phyloP scores from a whole-genome alignment of 768 basidiomycete genomes.

The Russula lepida region DNA sequence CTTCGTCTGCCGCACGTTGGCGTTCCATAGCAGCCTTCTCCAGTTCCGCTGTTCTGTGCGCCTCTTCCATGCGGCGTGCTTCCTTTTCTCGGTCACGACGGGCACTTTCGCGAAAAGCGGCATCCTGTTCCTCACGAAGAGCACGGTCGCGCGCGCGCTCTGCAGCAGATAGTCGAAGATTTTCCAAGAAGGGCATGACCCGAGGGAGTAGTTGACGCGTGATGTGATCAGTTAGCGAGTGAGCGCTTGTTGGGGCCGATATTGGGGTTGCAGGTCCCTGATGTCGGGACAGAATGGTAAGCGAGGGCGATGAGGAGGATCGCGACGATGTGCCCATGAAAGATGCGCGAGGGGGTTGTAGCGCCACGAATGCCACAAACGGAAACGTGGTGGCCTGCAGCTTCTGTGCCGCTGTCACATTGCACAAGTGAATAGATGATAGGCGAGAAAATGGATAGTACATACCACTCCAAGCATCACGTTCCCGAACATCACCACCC shows the following conservation, averaged over 20 bases:
- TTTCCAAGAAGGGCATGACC: conserved; percentile 62
- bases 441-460: neutral
- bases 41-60: conserved; percentile 19
- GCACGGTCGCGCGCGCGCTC: conserved; percentile 41
- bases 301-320: conserved; percentile 29
- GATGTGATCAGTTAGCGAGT: conserved; percentile 58
- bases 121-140: conserved; percentile 74
- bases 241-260: conserved; percentile 51
- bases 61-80: conserved; percentile 26
- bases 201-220: conserved; percentile 70
- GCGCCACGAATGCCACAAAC: conserved; percentile 83
- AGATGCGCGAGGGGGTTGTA: conserved; percentile 59
- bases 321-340: conserved; percentile 30
- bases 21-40: conserved; percentile 24
- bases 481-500: conserved; percentile 85
- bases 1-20: conserved; percentile 28
- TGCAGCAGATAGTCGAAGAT: conserved; percentile 47
- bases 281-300: conserved; percentile 83
- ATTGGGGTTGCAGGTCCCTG: conserved; percentile 52
- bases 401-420: conserved; percentile 50
- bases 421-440: neutral
- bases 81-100: conserved; percentile 47
- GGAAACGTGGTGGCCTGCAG: conserved; percentile 87
- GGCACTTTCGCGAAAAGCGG: conserved; percentile 61
- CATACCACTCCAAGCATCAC: conserved; percentile 71